These are phyloP conservation scores for Lentinula aciculospora DNA, from an alignment of 768 basidiomycete species.

Conservation along the genomic window DNA sequence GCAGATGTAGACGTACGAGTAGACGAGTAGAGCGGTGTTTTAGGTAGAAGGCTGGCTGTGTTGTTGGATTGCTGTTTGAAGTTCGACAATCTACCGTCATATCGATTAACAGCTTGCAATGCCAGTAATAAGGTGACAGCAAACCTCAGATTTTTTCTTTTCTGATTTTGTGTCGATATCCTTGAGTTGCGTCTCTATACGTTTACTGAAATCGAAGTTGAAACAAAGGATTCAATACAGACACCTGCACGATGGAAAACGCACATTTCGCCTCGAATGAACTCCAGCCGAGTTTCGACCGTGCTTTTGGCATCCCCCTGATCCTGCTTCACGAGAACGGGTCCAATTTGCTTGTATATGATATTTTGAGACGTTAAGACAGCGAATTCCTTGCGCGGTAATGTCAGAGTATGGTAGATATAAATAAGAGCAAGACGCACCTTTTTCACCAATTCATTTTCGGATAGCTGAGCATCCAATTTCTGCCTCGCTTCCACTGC, in stretches of 20 bases:
- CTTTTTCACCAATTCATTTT: conserved; percentile 91
- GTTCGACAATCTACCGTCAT: conserved; percentile 51
- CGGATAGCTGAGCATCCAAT: conserved; percentile 85
- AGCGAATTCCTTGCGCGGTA: conserved; percentile 65
- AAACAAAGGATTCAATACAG: conserved; percentile 15
- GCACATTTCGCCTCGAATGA: conserved; percentile 85
- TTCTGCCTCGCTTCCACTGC: conserved; percentile 78
- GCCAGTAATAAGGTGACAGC: conserved; percentile 14
- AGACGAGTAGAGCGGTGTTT: conserved; percentile 4
- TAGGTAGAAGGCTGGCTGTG: conserved; percentile 21
- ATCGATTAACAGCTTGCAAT: conserved; percentile 7
- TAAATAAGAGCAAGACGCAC: conserved; percentile 29
- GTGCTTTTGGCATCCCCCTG: conserved; percentile 80
- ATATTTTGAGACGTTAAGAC: conserved; percentile 67
- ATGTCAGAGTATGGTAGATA: background rate
- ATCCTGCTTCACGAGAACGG: conserved; percentile 87
- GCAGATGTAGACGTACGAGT: background rate
- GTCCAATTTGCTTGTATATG: conserved; percentile 89
- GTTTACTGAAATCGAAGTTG: conserved; percentile 40
- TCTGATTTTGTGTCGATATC: conserved; percentile 74
- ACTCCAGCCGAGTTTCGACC: conserved; percentile 85
- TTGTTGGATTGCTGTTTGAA: conserved; percentile 55
- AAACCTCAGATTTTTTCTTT: conserved; percentile 78
- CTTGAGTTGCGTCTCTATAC: conserved; percentile 78
- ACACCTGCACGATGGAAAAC: conserved; percentile 19